Base-by-base conservation (phyloP, 2,329 filamentous ascomycete species). In the Neofusicoccum laricinum region DNA sequence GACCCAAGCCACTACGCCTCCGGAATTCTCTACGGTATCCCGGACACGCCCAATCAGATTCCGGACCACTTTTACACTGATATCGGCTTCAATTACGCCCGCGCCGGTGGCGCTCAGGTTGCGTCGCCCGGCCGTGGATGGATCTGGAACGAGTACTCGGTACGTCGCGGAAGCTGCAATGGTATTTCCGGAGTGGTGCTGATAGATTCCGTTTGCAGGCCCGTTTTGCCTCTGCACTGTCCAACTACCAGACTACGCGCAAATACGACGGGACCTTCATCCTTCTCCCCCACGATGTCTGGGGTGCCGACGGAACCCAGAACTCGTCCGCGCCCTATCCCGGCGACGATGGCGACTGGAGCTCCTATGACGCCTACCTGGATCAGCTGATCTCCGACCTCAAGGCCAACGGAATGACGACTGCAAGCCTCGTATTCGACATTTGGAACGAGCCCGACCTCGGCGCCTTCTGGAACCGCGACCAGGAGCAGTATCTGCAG, bases 391-490 rank as follows among this genome's bases (percentile, higher is more conserved):
- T 80, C 25, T 69, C 69, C 1, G 79, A 76, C 58, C 71, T 80
- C 11, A 76, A 73, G 25, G 71, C 69, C 2, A 80, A 80, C 53
- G 62, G 72, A 48, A 75, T 75, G 68, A 65, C 75, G 3, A 67
- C 71, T 0, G 77, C 75, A 30, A 30, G 4, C 0, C 67, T 85
- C 0, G 73, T 81, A 0, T 71, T 81, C 10, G 84, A 85, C 59
- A 78, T 84, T 40, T 85, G 83, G 83, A 85, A 85, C 64, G 83
- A 85, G 70, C 81, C 83, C 0, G 82, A 85, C 4, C 67, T 67
- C 10, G 48, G 11, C 3, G 71, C 69, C 50, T 83, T 81, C 75
- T 78, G 77, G 71, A 64, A 63, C 7, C 71, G 79, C 3, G 51
- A 66, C 1, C 73, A 75, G 66, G 32, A 72, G 12, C 80, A 82